Conservation (phyloP, 2,329 filamentous ascomycete genomes). For the Fusarium agapanthi region DNA sequence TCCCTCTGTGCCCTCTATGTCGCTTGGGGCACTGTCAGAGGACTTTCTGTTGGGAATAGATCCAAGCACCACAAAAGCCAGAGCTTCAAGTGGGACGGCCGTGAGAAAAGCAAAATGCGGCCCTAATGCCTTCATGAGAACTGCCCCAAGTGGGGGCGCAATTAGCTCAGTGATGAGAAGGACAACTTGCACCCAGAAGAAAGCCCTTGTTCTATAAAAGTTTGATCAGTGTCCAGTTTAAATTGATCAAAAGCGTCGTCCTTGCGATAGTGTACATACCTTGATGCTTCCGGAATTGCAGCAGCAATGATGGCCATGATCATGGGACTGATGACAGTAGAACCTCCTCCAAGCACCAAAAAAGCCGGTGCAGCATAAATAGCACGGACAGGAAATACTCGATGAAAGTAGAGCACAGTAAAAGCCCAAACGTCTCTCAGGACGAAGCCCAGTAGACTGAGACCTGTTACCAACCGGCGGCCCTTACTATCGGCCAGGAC, state of each 20-base stretch:
- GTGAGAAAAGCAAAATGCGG: background rate
- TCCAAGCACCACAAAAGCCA: background rate
- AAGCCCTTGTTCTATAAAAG: background rate
- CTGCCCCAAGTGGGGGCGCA: background rate
- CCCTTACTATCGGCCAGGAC: background rate
- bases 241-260: background rate
- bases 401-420: background rate
- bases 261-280: background rate
- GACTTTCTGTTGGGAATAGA: background rate
- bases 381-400: background rate
- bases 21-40: background rate
- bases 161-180: background rate
- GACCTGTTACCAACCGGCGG: background rate
- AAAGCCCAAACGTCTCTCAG: background rate
- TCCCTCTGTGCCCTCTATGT: background rate
- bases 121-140: background rate
- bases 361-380: background rate
- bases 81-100: background rate
- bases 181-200: background rate
- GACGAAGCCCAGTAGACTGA: background rate
- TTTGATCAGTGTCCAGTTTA: background rate
- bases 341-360: background rate
- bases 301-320: conserved; percentile 4
- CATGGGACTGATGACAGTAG: background rate
- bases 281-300: background rate